phyloP scores from a whole-genome alignment of 2,329 filamentous ascomycete species.

The Phyllosticta capitalensis region DNA sequence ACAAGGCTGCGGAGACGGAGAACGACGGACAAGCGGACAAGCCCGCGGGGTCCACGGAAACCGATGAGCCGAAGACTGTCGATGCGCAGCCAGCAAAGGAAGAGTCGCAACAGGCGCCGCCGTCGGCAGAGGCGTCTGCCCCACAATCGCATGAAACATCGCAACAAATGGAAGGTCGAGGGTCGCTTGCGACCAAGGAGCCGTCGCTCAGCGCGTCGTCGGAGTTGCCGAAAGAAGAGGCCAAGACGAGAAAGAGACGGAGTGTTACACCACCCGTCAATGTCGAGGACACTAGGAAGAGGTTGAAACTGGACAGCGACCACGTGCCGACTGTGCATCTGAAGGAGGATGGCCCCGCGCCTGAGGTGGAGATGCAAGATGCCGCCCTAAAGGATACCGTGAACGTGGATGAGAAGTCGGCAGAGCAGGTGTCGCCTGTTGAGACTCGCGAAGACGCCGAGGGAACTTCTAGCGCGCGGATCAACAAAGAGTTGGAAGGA shows the following conservation, averaged over 20 bases:
- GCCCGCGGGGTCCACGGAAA: neutral
- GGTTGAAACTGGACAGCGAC: constrained; percentile 30
- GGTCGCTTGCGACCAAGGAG: neutral
- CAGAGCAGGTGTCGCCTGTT: constrained; percentile 14
- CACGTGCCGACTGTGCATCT: constrained; percentile 21
- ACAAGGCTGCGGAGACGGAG: neutral
- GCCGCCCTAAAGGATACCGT: neutral
- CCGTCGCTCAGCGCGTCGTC: constrained; percentile 26
- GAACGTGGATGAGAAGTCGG: constrained; percentile 1
- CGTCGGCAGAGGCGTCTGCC: neutral
- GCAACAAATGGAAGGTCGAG: neutral
- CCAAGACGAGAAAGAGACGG: constrained; percentile 32
- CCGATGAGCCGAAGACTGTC: neutral
- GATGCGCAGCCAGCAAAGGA: neutral
- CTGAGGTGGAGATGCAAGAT: constrained; percentile 1
- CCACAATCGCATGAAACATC: constrained; percentile 4
- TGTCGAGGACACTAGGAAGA: constrained; percentile 31
- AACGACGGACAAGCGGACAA: neutral
- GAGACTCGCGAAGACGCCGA: constrained; percentile 22
- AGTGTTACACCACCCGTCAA: constrained; percentile 29
- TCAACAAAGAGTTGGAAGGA: constrained; percentile 20
- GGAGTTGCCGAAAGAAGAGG: constrained; percentile 27
- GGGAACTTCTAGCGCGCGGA: constrained; percentile 12
- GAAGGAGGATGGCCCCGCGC: constrained; percentile 18
- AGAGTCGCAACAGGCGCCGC: neutral